Evolutionary conservation across 2,329 filamentous ascomycete genomes (phyloP).

Genomic region (Nigrospora osmanthi): DNA sequence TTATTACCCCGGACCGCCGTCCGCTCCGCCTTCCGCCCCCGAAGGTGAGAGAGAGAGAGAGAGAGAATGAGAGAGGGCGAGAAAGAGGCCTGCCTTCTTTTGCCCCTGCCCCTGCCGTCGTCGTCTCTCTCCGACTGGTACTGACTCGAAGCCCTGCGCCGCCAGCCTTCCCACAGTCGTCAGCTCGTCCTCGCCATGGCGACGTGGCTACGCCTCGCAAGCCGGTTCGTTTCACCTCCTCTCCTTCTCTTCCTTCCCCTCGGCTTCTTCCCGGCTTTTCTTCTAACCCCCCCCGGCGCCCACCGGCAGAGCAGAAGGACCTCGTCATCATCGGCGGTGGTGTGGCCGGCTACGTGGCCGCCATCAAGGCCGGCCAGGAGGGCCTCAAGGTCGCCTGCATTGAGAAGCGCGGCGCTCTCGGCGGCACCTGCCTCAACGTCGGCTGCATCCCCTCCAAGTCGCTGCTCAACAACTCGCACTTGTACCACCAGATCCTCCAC

Average conservation of each 20-base stretch:
- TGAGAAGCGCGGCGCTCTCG: slow-evolving; percentile 92
- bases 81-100: slow-evolving; percentile 11
- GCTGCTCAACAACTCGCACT: slow-evolving; percentile 97
- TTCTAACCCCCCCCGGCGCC: no score
- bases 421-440: slow-evolving; percentile 96
- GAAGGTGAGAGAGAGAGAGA: slow-evolving; percentile 32
- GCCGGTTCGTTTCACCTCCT: slow-evolving; percentile 35
- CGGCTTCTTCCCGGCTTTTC: no score
- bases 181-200: slow-evolving; percentile 42
- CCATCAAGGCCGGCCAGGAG: slow-evolving; percentile 97
- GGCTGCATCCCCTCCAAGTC: slow-evolving; percentile 99
- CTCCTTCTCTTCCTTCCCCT: background rate
- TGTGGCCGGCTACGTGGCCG: slow-evolving; percentile 96
- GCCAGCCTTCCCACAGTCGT: slow-evolving; percentile 42
- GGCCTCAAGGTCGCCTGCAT: slow-evolving; percentile 96
- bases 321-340: slow-evolving; percentile 96
- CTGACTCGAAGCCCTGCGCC: slow-evolving; percentile 11
- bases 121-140: background rate
- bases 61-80: slow-evolving; percentile 42
- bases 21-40: slow-evolving; percentile 48
- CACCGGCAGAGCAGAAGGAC: slow-evolving; percentile 83
- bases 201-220: slow-evolving; percentile 50
- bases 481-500: slow-evolving; percentile 95
- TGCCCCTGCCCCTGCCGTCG: slow-evolving; percentile 7
- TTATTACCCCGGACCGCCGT: slow-evolving; percentile 51